Percentiles rank a stretch among this genome's conserved stretches.
Conservation (phyloP, 2,329 filamentous ascomycete species). For the Lachnellula subtilissima region DNA sequence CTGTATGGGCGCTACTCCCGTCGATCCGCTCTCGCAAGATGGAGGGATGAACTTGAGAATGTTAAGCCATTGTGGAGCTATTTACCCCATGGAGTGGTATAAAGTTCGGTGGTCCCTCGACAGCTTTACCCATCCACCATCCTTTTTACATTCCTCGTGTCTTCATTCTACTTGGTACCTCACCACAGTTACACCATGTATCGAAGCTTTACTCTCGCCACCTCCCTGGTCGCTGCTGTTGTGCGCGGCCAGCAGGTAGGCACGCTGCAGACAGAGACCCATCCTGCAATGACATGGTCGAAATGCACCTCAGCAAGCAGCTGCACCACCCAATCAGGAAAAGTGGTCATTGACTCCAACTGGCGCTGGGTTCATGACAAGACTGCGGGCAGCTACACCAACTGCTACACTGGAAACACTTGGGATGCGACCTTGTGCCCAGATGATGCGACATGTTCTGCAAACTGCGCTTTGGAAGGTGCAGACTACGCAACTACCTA, state of each 20-base stretch:
- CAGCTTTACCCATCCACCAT: neutral
- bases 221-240: constrained; percentile 38
- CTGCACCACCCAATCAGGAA: constrained; percentile 43
- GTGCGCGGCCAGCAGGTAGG: constrained; percentile 44
- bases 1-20: constrained; percentile 10
- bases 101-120: neutral
- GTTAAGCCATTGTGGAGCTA: neutral
- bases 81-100: neutral
- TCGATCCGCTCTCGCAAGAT: constrained; percentile 3
- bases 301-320: constrained; percentile 41
- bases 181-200: constrained; percentile 12
- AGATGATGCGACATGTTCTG: constrained; percentile 39
- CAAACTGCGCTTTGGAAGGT: constrained; percentile 49
- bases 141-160: neutral
- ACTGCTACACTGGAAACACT: constrained; percentile 38
- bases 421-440: constrained; percentile 39
- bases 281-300: constrained; percentile 48
- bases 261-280: constrained; percentile 41
- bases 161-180: neutral
- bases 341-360: constrained; percentile 50
- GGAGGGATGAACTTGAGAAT: neutral
- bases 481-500: constrained; percentile 48
- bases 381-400: constrained; percentile 32
- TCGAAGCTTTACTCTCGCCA: constrained; percentile 35
- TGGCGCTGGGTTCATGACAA: constrained; percentile 53